phyloP scores from a whole-genome alignment of 306 rosid species.

The Glycine soja region DNA sequence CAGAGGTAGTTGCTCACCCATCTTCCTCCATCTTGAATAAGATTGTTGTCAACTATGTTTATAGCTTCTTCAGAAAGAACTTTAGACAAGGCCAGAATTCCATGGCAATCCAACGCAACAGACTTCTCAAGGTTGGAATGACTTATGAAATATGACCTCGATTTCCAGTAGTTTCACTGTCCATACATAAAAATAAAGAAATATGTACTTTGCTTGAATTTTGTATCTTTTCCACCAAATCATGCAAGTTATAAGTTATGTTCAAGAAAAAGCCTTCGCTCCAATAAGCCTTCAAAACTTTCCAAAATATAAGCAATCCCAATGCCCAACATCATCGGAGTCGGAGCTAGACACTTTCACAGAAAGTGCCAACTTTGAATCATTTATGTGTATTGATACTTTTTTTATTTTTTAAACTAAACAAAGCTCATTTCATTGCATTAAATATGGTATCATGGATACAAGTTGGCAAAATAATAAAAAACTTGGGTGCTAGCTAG shows the following conservation, averaged over 20 bases:
- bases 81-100: conserved; percentile 65
- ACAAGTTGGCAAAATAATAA: too few relatives aligned
- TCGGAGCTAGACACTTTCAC: too few relatives aligned
- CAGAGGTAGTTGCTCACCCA: conserved; percentile 70
- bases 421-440: too few relatives aligned
- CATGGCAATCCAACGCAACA: conserved; percentile 57
- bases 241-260: neutral
- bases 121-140: conserved; percentile 78
- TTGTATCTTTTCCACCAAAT: neutral
- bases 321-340: too few relatives aligned
- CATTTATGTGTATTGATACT: too few relatives aligned
- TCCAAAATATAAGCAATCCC: too few relatives aligned
- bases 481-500: too few relatives aligned
- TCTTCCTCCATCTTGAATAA: conserved; percentile 72
- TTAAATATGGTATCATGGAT: too few relatives aligned
- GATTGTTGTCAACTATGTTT: conserved; percentile 66
- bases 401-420: too few relatives aligned
- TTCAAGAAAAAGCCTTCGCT: neutral
- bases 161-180: too few relatives aligned
- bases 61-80: conserved; percentile 73
- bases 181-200: neutral
- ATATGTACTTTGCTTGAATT: neutral
- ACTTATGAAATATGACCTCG: conserved; percentile 51
- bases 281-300: neutral
- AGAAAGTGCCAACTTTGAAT: too few relatives aligned